Conservation (phyloP, 306 rosid species). For the Pterocarpus santalinus region DNA sequence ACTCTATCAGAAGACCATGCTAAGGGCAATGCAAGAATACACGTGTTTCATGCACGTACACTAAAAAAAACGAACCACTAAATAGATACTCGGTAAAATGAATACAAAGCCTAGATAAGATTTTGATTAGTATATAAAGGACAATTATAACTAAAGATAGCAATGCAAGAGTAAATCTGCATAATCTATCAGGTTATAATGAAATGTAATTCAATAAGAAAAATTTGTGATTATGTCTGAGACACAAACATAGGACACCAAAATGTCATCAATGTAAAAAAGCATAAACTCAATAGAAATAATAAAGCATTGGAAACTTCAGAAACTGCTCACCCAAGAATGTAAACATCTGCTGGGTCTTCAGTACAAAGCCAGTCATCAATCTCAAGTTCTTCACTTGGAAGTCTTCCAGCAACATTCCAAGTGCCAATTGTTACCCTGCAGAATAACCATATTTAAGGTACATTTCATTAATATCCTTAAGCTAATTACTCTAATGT, state of each 20-base stretch:
- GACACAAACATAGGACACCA: no score
- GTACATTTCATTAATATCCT: slow-evolving; percentile 42
- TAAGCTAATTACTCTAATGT: slow-evolving; percentile 18
- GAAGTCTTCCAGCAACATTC: slow-evolving; percentile 94
- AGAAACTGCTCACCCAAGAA: slow-evolving; percentile 80
- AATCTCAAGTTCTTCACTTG: slow-evolving; percentile 76
- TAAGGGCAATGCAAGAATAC: background rate
- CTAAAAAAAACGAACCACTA: background rate
- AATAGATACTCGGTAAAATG: background rate
- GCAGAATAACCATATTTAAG: slow-evolving; percentile 49
- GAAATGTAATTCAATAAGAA: background rate
- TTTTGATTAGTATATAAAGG: background rate
- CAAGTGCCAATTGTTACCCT: slow-evolving; percentile 89
- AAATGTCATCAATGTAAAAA: background rate
- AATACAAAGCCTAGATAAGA: slow-evolving; percentile 14
- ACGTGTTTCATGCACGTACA: background rate
- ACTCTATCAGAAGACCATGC: slow-evolving; percentile 36
- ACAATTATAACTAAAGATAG: background rate
- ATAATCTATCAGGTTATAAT: background rate
- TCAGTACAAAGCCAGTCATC: slow-evolving; percentile 84
- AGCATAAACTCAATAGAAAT: slow-evolving; percentile 8
- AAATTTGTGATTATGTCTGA: background rate
- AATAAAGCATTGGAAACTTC: slow-evolving; percentile 7
- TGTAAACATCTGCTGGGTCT: slow-evolving; percentile 83
- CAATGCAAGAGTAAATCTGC: background rate